phyloP scores from a whole-genome alignment of 140 eudicot genomes.

The Oenanthe javanica region DNA sequence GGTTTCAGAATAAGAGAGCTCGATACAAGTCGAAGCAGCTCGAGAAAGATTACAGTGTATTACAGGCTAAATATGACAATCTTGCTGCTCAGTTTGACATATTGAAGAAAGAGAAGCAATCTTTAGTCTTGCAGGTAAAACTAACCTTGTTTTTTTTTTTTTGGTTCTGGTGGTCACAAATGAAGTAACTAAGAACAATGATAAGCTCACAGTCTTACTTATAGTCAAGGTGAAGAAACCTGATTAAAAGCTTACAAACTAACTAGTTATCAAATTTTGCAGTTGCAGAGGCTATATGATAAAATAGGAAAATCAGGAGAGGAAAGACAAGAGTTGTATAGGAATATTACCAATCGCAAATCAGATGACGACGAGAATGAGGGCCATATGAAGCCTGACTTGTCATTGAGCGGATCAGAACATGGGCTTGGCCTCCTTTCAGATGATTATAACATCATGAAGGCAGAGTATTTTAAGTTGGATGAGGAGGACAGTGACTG shows the following conservation, averaged over 20 bases:
- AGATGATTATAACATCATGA: constrained; percentile 33
- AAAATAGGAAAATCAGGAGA: constrained; percentile 8
- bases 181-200: neutral
- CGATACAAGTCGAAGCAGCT: constrained; percentile 57
- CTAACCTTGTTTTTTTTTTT: neutral
- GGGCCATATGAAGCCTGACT: constrained; percentile 23
- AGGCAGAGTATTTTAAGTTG: constrained; percentile 24
- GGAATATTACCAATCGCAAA: neutral
- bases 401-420: constrained; percentile 18
- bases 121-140: constrained; percentile 43
- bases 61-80: constrained; percentile 36
- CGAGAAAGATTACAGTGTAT: constrained; percentile 37
- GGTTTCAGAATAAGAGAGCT: constrained; percentile 74
- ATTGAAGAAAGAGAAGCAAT: constrained; percentile 44
- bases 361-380: constrained; percentile 11
- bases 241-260: neutral
- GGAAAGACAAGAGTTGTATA: constrained; percentile 3
- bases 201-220: neutral
- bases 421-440: constrained; percentile 18
- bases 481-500: constrained; percentile 16
- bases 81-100: constrained; percentile 44
- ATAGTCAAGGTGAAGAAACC: neutral
- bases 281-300: constrained; percentile 40
- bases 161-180: neutral
- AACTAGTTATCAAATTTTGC: constrained; percentile 4